Evolutionary conservation across 805 yeast species (phyloP).

Genomic region (Zygoascus biomembranicola): DNA sequence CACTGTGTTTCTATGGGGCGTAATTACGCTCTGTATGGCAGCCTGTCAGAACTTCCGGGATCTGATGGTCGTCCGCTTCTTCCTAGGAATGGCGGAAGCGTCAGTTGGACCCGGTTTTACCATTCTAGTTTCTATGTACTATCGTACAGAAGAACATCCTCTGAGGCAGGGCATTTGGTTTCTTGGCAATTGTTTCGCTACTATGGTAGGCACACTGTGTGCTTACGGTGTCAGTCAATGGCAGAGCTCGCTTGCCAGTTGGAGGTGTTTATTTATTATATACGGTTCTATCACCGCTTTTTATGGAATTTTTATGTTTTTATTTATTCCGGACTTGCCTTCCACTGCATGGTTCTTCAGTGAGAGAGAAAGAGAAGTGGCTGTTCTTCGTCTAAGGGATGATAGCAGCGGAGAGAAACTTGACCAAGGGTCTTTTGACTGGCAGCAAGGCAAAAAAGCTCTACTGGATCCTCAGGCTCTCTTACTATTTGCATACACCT

Average conservation of each 20-base stretch:
- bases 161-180: slow-evolving; percentile 35
- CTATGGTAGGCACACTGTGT: slow-evolving; percentile 38
- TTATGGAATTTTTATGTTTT: slow-evolving; percentile 19
- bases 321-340: slow-evolving; percentile 46
- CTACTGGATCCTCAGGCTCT: slow-evolving; percentile 34
- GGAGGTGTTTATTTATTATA: slow-evolving; percentile 50
- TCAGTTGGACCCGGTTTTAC: slow-evolving; percentile 52
- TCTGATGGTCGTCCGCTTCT: slow-evolving; percentile 38
- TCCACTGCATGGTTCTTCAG: slow-evolving; percentile 25
- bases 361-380: slow-evolving; percentile 30
- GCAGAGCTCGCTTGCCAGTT: slow-evolving; percentile 28
- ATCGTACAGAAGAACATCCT: slow-evolving; percentile 40
- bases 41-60: slow-evolving; percentile 36
- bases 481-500: slow-evolving; percentile 24
- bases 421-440: slow-evolving; percentile 33
- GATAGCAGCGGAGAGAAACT: slow-evolving; percentile 44
- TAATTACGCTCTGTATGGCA: slow-evolving; percentile 8
- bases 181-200: slow-evolving; percentile 35
- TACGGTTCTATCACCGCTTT: slow-evolving; percentile 47
- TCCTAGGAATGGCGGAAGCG: slow-evolving; percentile 47
- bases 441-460: slow-evolving; percentile 38
- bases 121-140: slow-evolving; percentile 50
- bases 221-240: slow-evolving; percentile 37
- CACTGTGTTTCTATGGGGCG: slow-evolving; percentile 11
- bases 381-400: slow-evolving; percentile 26